A percentile compares a stretch with the other conserved stretches of the same genome.
These are phyloP conservation scores for Kluyveromyces aestuarii DNA, from an alignment of 805 yeast species.

Conservation along the genomic window DNA sequence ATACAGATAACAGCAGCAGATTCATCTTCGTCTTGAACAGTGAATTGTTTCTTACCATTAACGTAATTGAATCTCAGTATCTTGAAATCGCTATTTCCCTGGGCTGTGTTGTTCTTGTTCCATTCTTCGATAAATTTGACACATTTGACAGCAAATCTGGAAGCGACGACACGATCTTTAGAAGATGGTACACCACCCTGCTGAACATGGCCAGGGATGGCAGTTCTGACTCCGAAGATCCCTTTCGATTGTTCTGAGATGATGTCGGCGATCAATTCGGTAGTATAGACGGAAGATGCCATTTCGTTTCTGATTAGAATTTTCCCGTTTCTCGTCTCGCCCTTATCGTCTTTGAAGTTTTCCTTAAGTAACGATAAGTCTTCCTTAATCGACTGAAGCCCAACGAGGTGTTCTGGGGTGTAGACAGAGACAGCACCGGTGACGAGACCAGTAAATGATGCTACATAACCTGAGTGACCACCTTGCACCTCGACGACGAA, in stretches of 20 bases:
- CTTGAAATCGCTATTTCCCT: slow-evolving; percentile 31
- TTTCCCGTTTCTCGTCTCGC: slow-evolving; percentile 78
- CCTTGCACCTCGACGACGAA: slow-evolving; percentile 98
- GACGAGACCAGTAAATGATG: slow-evolving; percentile 73
- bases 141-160: slow-evolving; percentile 84
- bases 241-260: slow-evolving; percentile 71
- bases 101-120: slow-evolving; percentile 31
- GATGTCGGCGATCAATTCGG: slow-evolving; percentile 75
- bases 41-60: slow-evolving; percentile 39
- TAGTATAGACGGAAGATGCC: slow-evolving; percentile 74
- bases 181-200: slow-evolving; percentile 96
- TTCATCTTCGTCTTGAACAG: slow-evolving; percentile 34
- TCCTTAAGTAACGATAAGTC: slow-evolving; percentile 65
- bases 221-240: slow-evolving; percentile 83
- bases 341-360: slow-evolving; percentile 63
- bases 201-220: slow-evolving; percentile 96
- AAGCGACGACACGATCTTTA: slow-evolving; percentile 83
- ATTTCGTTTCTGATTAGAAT: slow-evolving; percentile 74
- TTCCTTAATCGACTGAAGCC: slow-evolving; percentile 57
- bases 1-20: slow-evolving; percentile 61
- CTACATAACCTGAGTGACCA: slow-evolving; percentile 91
- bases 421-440: slow-evolving; percentile 90
- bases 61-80: slow-evolving; percentile 44
- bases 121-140: slow-evolving; percentile 77
- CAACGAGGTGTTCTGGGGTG: slow-evolving; percentile 78